Percentiles rank a stretch among this genome's conserved stretches.
phyloP scores from a whole-genome alignment of 2,329 filamentous ascomycete genomes.

The Hypoxylon sp. region DNA sequence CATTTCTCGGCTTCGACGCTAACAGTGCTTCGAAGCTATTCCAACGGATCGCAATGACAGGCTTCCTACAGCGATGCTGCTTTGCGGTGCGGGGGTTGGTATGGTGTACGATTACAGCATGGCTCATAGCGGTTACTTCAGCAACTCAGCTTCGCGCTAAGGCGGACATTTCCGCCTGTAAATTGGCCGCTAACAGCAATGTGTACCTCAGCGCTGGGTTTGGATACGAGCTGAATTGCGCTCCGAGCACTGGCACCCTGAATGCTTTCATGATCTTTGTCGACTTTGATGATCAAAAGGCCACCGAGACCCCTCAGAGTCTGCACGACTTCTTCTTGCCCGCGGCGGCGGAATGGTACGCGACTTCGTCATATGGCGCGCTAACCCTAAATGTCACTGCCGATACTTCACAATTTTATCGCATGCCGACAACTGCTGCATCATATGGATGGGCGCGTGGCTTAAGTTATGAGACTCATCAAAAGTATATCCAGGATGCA shows the following conservation, averaged over 20 bases:
- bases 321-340: conserved; percentile 50
- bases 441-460: conserved; percentile 52
- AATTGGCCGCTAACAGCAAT: conserved; percentile 47
- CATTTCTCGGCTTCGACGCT: background rate
- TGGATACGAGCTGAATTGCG: conserved; percentile 51
- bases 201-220: conserved; percentile 54
- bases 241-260: conserved; percentile 53
- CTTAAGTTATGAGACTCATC: conserved; percentile 47
- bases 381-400: conserved; percentile 42
- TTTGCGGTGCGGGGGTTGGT: background rate
- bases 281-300: conserved; percentile 54
- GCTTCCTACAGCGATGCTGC: background rate
- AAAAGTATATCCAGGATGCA: conserved; percentile 53
- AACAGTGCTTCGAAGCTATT: background rate
- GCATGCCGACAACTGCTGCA: conserved; percentile 45
- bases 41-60: background rate
- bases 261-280: conserved; percentile 57
- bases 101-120: conserved; percentile 6
- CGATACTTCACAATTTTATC: conserved; percentile 49
- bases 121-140: conserved; percentile 4
- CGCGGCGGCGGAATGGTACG: conserved; percentile 50
- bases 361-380: conserved; percentile 46
- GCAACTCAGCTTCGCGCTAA: conserved; percentile 3
- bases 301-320: conserved; percentile 45
- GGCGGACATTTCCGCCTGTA: conserved; percentile 46